These are phyloP conservation scores for Pseudozyma sp. DNA, from an alignment of 1,284 basidiomycete genomes.

Conservation along the genomic window DNA sequence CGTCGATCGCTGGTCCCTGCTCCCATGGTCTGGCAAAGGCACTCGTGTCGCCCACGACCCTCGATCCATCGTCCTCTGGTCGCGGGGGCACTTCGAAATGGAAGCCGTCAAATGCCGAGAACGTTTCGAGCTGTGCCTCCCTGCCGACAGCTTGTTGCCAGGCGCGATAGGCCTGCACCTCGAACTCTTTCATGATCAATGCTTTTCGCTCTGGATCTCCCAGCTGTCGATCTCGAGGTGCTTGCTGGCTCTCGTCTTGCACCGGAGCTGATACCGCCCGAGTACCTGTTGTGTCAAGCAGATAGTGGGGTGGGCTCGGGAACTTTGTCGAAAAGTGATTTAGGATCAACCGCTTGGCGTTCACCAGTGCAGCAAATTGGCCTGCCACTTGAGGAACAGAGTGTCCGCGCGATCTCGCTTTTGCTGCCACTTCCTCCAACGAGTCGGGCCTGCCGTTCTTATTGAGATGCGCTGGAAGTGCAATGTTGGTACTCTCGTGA, in stretches of 20 bases:
- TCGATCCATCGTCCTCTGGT: slow-evolving; percentile 1
- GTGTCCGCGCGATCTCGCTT: slow-evolving; percentile 57
- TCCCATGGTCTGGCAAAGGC: slow-evolving; percentile 34
- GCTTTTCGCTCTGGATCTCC: slow-evolving; percentile 46
- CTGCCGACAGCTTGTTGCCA: slow-evolving; percentile 32
- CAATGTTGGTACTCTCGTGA: slow-evolving; percentile 67
- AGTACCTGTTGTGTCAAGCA: slow-evolving; percentile 31
- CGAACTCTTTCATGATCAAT: slow-evolving; percentile 55
- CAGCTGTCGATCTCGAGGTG: slow-evolving; percentile 14
- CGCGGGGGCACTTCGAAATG: slow-evolving; percentile 35
- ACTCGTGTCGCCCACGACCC: neutral
- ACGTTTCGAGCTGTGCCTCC: slow-evolving; percentile 17
- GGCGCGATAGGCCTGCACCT: slow-evolving; percentile 53
- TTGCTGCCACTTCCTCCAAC: slow-evolving; percentile 40
- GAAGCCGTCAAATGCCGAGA: slow-evolving; percentile 45
- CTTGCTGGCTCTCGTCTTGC: slow-evolving; percentile 2
- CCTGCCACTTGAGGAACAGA: slow-evolving; percentile 64
- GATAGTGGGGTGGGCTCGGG: slow-evolving; percentile 46
- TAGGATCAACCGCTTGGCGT: slow-evolving; percentile 54
- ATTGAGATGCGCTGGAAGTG: slow-evolving; percentile 47
- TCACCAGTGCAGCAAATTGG: slow-evolving; percentile 56
- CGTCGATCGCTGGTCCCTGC: neutral
- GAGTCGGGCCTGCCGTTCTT: slow-evolving; percentile 44
- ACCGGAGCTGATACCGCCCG: slow-evolving; percentile 3
- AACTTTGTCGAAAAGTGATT: slow-evolving; percentile 66